Evolutionary conservation across 2,329 filamentous ascomycete genomes (phyloP), one percentile per base, ranked within the genome.

Genomic region (Colletotrichum shisoi): DNA sequence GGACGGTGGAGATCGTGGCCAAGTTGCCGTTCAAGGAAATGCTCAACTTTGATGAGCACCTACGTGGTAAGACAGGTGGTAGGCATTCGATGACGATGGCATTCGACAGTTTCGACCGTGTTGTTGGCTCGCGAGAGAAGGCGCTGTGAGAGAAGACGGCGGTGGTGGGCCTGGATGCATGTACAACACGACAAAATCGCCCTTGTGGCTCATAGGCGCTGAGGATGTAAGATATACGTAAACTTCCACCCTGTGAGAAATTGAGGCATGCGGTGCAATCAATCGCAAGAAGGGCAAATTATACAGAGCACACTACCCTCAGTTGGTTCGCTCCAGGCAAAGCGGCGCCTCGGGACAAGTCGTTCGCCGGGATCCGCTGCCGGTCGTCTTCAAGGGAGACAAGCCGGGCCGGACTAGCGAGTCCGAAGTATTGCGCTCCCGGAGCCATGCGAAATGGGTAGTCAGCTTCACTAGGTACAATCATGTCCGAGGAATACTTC

Each of bases 11-110:
- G 57, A 92, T 99, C 71, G 89, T 90, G 12, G 95, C 94, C 24
- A 88, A 91, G 73, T 94, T 98, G 34, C 95, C 95, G 39, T 83
- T 98, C 73, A 96, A 95, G 79, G 94, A 98, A 79, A 97, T 98
- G 92, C 89, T 98, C 42, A 92, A 94, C 48, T 99, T 98, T 77
- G 83, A 98, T 72, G 92, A 93, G 76, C 92, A 96, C 75, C 79
- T 99, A 70, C 84, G 95, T 59, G 94, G 92, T 78, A 85, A 97
- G 81, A 99, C 94, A 3, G 91, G 90, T 3, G 95, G 95, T 0
- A 84, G 95, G 2, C 86, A 88, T 73, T 81, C 84, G 5, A 80
- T 88, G 75, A 85, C 84, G 1, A 85, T 88, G 84, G 80, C 83
- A 4, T 83, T 87, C 71, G 85, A 86, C 70, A 85, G 81, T 7